These are phyloP conservation scores for Clonostachys sp. DNA, from an alignment of 2,329 filamentous ascomycete species.

Conservation along the genomic window DNA sequence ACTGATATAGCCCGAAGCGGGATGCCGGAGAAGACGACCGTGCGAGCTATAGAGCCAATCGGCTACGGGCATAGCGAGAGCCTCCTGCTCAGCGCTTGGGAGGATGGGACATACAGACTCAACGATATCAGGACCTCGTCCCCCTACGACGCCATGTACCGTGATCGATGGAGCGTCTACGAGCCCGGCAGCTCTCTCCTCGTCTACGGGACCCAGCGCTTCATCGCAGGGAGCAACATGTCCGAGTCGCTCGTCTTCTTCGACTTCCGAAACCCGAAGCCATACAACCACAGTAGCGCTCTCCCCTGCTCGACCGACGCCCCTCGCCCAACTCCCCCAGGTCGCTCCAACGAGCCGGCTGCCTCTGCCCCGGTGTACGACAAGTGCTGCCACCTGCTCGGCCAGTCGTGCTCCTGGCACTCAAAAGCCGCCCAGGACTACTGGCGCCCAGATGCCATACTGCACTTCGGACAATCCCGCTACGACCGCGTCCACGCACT, in stretches of 20 bases:
- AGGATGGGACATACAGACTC: slow-evolving; percentile 45
- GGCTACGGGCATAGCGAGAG: slow-evolving; percentile 25
- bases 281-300: slow-evolving; percentile 42
- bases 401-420: slow-evolving; percentile 41
- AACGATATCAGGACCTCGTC: slow-evolving; percentile 45
- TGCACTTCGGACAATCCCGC: slow-evolving; percentile 32
- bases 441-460: slow-evolving; percentile 43
- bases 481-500: slow-evolving; percentile 37
- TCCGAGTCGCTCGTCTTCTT: slow-evolving; percentile 42
- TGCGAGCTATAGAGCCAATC: slow-evolving; percentile 42
- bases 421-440: slow-evolving; percentile 30
- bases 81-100: slow-evolving; percentile 46
- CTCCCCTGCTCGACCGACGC: slow-evolving; percentile 34
- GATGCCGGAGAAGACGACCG: slow-evolving; percentile 25
- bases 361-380: slow-evolving; percentile 1
- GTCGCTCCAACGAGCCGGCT: slow-evolving; percentile 8
- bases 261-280: slow-evolving; percentile 45
- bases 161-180: slow-evolving; percentile 45
- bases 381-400: slow-evolving; percentile 25
- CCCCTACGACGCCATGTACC: slow-evolving; percentile 40
- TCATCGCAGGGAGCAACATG: slow-evolving; percentile 41
- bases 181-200: slow-evolving; percentile 41
- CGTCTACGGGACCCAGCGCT: slow-evolving; percentile 43
- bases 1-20: slow-evolving; percentile 6
- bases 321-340: slow-evolving; percentile 28